These are phyloP conservation scores for Zygnema circumcarinatum DNA, from an alignment of 139 green algal species.

Conservation along the genomic window DNA sequence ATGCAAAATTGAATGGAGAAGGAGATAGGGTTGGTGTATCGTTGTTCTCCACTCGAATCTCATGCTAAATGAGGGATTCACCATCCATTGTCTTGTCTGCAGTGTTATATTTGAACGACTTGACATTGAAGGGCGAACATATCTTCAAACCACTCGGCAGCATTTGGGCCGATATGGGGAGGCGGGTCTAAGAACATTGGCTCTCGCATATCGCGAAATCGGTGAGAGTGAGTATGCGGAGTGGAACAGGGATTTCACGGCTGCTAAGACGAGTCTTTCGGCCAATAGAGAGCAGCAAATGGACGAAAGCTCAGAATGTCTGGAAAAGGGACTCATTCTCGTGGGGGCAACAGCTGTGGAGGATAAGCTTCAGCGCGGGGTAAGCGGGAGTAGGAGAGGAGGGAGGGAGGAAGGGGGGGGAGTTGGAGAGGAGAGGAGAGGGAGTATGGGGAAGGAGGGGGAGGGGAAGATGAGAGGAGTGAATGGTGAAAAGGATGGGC, in stretches of 20 bases:
- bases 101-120: constrained; percentile 78
- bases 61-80: too few species aligned
- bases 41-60: too few species aligned
- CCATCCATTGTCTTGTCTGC: too few species aligned
- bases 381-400: constrained; percentile 74
- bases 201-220: constrained; percentile 55
- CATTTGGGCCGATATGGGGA: constrained; percentile 79
- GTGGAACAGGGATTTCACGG: constrained; percentile 27
- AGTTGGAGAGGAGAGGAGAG: neutral
- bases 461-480: too few species aligned
- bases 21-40: neutral
- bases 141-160: constrained; percentile 11
- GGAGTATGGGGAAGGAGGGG: neutral
- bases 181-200: constrained; percentile 87
- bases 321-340: constrained; percentile 71
- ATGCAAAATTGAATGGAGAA: too few species aligned
- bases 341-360: constrained; percentile 96
- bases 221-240: constrained; percentile 51
- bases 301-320: constrained; percentile 61
- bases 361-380: constrained; percentile 95
- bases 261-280: constrained; percentile 44
- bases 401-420: neutral
- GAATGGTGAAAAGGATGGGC: neutral
- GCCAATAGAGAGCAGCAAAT: constrained; percentile 69
- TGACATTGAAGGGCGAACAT: constrained; percentile 28